Base-by-base conservation (phyloP, 1,284 basidiomycete genomes). In the Cutaneotrichosporon cutaneum region DNA sequence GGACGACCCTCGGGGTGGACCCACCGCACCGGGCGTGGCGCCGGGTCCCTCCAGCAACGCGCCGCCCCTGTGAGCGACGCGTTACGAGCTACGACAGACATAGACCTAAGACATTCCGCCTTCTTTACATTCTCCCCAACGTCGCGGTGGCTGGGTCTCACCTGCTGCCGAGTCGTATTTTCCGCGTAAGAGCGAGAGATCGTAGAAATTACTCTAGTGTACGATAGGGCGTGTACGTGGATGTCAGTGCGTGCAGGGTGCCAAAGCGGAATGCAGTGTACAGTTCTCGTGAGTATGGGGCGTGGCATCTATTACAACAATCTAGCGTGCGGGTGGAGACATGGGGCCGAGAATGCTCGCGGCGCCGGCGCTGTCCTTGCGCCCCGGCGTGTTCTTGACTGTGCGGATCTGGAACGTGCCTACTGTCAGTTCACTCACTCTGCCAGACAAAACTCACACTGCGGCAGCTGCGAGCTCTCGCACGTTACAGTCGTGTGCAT, bases 381-480 rank as follows among this genome's bases (percentile, higher is more conserved):
- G 18, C 3, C 33, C 13, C 6, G 52, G 21, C 14, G 33, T 22
- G 35, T 18, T 30, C 48, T 58, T 58, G 47, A 48, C 56, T 10
- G 56, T 39, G 7, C 56, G 56, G 59, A 77, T 76, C 64, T 77
- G 76, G 68, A 77, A 77, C 32, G 76, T 76, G 58, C 75, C 75
- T 77, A 50, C 10, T 9, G 52, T 58, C 36, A 58, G 58, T n/a
- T 39, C 4, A 5, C 16, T 4, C n/a, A 18, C 9, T 9, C 30
- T 30, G 21, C 4, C 27, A 4, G 9, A 11, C 1, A 7, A 33
- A 32, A 80, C 86, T 66, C 76, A 92, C 92, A 94, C 82, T 92
- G 90, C 18, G 92, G 92, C 69, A 93, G 74, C n/a, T 85, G 83
- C 2, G 84, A 86, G 4, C 90, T 85, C 73, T 95, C 92, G 7